phyloP scores from a whole-genome alignment of 352 stramenopile species.

The Phytophthora macrochlamydospora region DNA sequence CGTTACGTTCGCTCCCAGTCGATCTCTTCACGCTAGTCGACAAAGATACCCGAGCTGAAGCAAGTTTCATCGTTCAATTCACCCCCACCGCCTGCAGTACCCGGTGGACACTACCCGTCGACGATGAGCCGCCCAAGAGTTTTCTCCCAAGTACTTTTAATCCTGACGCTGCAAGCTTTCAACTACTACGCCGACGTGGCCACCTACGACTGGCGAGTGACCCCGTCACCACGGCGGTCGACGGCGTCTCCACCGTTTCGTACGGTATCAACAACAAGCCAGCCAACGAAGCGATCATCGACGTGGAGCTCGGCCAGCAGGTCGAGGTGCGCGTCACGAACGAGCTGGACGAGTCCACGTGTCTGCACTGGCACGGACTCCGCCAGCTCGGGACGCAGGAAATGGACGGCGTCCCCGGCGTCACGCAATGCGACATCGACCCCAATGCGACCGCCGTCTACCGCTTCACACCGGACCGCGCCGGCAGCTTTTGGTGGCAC shows the following conservation, averaged over 20 bases:
- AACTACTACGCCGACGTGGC: constrained; percentile 7
- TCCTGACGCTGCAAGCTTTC: constrained; percentile 4
- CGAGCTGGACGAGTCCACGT: constrained; percentile 18
- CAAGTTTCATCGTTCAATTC: not conserved
- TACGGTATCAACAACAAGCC: constrained; percentile 28
- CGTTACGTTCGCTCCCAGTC: too few species aligned
- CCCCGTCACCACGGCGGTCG: constrained; percentile 23
- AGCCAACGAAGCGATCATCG: constrained; percentile 24
- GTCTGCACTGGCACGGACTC: constrained; percentile 44
- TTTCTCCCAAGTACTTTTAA: not conserved
- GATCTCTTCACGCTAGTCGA: not conserved
- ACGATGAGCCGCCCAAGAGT: not conserved
- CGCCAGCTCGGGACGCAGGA: constrained; percentile 35
- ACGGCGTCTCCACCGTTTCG: constrained; percentile 22
- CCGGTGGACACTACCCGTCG: not conserved
- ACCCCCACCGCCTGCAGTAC: not conserved
- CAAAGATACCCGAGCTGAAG: not conserved
- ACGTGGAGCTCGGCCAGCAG: constrained; percentile 28
- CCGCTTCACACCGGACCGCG: constrained; percentile 33
- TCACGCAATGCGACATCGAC: constrained; percentile 39
- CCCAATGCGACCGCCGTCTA: constrained; percentile 30
- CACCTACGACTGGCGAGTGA: constrained; percentile 30
- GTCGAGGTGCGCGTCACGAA: constrained; percentile 33
- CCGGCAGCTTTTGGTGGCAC: constrained; percentile 44
- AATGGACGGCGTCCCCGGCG: constrained; percentile 38